Evolutionary conservation across 306 rosid species (phyloP), one percentile per base, ranked within the genome.

Genomic region (Castanea sativa): DNA sequence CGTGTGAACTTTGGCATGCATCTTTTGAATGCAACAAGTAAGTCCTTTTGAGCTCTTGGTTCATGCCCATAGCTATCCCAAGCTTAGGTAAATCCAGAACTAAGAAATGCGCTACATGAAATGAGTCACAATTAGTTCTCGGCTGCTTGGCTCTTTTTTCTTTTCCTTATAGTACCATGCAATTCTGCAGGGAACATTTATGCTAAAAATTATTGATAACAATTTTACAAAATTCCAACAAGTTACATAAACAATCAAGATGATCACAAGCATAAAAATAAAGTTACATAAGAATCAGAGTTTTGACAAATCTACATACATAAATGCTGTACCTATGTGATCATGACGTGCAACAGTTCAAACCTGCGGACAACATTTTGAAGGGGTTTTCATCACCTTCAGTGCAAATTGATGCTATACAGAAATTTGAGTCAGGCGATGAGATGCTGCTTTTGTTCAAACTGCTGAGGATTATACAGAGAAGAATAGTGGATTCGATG

Each of bases 331-430:
- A 41, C n/a, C 71, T 76, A 74, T 35, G 67, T 21, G 56, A 59
- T 52, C 27, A 29, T 16, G 69, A 33, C 16, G 21, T 33, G 71
- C 82, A 20, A 55, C 78, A 51, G 58, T 38, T 61, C 52, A 13
- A 41, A 61, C 30, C 78, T 71, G 69, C 23, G 43, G 71, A 38
- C 11, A 59, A 74, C 70, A 55, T 12, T 68, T 68, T 38, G 51
- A 68, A 53, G 58, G 56, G 53, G 51, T 15, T 75, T 64, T 69
- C 63, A 74, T 73, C 75, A 38, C 70, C 75, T 74, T 70, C 73
- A 3, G 59, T 23, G 84, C 55, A 79, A 78, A 73, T 25, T 68
- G 82, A 73, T 74, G 84, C 88, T 87, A 83, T 87, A 85, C 88
- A 82, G 56, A 81, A 84, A 35, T 68, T 59, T 52, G 73, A 56